These are phyloP conservation scores for Jaenimonas drosophilae DNA, from an alignment of 208 protist species.

Conservation along the genomic window DNA sequence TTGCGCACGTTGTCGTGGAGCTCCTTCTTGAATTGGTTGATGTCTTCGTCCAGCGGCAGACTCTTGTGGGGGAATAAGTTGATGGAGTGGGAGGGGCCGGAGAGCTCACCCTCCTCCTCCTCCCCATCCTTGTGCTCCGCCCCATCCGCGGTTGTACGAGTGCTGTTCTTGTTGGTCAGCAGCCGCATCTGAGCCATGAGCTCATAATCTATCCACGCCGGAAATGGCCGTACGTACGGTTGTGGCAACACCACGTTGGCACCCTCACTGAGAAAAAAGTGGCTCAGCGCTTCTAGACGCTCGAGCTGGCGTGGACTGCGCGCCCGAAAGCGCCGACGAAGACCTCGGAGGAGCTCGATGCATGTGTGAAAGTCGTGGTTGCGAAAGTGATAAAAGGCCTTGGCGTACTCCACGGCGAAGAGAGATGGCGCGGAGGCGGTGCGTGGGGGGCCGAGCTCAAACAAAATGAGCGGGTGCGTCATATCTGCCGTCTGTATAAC, in stretches of 20 bases:
- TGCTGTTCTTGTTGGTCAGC: neutral
- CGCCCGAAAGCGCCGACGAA: conserved; percentile 8
- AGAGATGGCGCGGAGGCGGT: conserved; percentile 3
- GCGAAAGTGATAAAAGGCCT: conserved; percentile 64
- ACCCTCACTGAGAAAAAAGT: conserved; percentile 50
- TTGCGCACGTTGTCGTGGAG: conserved; percentile 57
- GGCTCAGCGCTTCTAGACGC: conserved; percentile 55
- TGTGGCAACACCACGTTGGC: conserved; percentile 17
- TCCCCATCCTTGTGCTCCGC: no score
- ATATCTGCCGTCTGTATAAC: conserved; percentile 40
- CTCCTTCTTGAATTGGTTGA: conserved; percentile 65
- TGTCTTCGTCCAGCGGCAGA: conserved; percentile 11
- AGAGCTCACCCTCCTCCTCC: no score
- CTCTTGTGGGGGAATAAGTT: no score
- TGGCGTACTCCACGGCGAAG: conserved; percentile 61
- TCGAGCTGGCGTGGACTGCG: conserved; percentile 10
- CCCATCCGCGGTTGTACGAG: no score
- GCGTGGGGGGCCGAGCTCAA: conserved; percentile 41
- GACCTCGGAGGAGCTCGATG: conserved; percentile 19
- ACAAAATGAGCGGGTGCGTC: conserved; percentile 51
- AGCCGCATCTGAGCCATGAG: conserved; percentile 7
- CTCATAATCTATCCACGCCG: conserved; percentile 70
- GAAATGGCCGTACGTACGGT: conserved; percentile 55
- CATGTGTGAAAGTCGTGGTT: conserved; percentile 58
- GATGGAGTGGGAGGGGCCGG: no score